Conservation (phyloP, 306 rosid species). For the Trifolium fragiferum region DNA sequence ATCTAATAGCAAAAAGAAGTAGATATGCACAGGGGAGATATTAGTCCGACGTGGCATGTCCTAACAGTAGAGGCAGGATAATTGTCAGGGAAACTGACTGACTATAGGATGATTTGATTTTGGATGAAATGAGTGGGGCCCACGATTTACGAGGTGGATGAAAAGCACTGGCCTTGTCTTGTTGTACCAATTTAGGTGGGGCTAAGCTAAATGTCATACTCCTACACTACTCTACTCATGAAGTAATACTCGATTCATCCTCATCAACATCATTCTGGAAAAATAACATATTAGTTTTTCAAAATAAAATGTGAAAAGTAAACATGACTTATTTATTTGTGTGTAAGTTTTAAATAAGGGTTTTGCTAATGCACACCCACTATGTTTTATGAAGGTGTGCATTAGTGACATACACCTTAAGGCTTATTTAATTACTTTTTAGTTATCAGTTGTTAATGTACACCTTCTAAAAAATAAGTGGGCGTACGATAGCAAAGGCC, state of each 20-base stretch:
- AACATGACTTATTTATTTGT: too few relatives aligned
- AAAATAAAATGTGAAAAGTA: too few relatives aligned
- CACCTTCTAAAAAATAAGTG: too few relatives aligned
- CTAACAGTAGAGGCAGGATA: background rate
- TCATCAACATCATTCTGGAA: background rate
- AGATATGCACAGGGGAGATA: background rate
- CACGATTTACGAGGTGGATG: conserved; percentile 22
- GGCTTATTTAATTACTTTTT: too few relatives aligned
- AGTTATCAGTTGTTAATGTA: too few relatives aligned
- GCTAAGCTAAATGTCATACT: background rate
- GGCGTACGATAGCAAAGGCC: too few relatives aligned
- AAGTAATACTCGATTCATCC: background rate
- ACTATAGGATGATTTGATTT: background rate
- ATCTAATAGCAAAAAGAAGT: too few relatives aligned
- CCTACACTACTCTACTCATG: background rate
- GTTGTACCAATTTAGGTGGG: background rate
- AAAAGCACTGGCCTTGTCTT: background rate
- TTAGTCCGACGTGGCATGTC: conserved; percentile 16
- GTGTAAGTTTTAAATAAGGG: too few relatives aligned
- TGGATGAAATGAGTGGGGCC: conserved; percentile 11
- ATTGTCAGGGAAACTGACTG: conserved; percentile 13
- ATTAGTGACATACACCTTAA: too few relatives aligned
- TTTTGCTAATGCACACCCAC: too few relatives aligned
- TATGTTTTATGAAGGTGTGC: too few relatives aligned
- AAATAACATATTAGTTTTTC: too few relatives aligned